phyloP scores from a whole-genome alignment of 306 rosid species.

The Astragalus glycyphyllos region DNA sequence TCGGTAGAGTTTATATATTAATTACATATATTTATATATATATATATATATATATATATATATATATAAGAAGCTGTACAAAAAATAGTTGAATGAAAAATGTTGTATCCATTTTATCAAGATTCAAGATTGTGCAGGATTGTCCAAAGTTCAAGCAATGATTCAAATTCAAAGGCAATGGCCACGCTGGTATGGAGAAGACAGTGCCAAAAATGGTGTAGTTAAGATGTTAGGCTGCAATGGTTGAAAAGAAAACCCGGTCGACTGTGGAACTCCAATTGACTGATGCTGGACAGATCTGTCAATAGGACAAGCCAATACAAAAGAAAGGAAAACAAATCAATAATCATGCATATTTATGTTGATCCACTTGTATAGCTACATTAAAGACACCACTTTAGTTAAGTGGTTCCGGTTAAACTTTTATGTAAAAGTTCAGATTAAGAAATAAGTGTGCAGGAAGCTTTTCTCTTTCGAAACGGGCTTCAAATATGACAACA shows the following conservation, averaged over 20 bases:
- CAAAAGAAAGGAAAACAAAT: not conserved
- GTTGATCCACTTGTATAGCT: too few relatives aligned
- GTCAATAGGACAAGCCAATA: slow-evolving; percentile 29
- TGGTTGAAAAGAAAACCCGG: slow-evolving; percentile 74
- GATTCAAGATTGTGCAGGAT: slow-evolving; percentile 32
- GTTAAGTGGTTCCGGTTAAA: too few relatives aligned
- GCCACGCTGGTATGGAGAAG: slow-evolving; percentile 66
- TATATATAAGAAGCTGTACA: too few relatives aligned
- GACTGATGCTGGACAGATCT: slow-evolving; percentile 76
- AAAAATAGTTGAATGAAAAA: slow-evolving; percentile 30
- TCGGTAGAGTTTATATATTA: slow-evolving; percentile 27
- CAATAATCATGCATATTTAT: not conserved
- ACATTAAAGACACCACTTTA: too few relatives aligned
- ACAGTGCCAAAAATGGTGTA: slow-evolving; percentile 65
- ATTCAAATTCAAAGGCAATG: slow-evolving; percentile 73
- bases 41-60: too few relatives aligned
- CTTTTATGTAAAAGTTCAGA: too few relatives aligned
- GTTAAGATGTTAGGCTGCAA: slow-evolving; percentile 79
- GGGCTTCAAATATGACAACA: not conserved
- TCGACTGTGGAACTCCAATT: slow-evolving; percentile 63
- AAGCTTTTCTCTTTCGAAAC: not conserved
- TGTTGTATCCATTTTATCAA: slow-evolving; percentile 31
- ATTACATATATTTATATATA: too few relatives aligned
- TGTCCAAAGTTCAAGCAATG: slow-evolving; percentile 36
- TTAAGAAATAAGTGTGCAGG: not conserved